Base-by-base conservation (phyloP, 2,329 filamentous ascomycete genomes). In the Paraphoma sp. region DNA sequence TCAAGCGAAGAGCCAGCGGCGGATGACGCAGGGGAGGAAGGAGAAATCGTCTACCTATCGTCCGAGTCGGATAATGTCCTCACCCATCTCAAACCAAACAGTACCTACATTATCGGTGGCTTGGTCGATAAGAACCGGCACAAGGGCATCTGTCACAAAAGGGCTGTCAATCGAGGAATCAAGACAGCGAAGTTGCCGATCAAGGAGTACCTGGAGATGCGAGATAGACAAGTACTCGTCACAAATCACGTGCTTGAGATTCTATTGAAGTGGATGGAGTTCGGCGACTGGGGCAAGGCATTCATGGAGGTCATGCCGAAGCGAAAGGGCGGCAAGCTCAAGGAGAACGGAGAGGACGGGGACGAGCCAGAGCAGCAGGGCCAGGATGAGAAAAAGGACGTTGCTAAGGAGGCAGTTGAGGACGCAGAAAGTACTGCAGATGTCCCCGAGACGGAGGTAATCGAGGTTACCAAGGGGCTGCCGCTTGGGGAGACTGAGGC, bases 221-320 rank as follows among this genome's bases (percentile, higher is more conserved):
- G 89, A 53, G 93, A 90, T 67, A 87, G 95, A 31, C 87, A 89
- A 67, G 91, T 99, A 4, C 80, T 99, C 54, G 89, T 94, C 3
- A 97, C 94, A 7, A 99, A 98, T 72, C 95, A 99, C 71, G 95
- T 99, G 1, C 86, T 95, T 45, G 94, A 98, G 78, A 98, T 99
- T 60, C 97, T 99, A 92, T 80, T 97, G 45, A 88, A 87, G 63
- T 99, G 93, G 93, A 78, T 99, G 52, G 92, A 97, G 76, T 87
- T 86, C 47, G 91, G 91, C 2, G 90, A 98, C 74, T 99, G 95
- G 95, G 93, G 89, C 1, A 83, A 90, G 71, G 93, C 95, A 0
- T 99, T 99, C 74, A 79, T 93, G 78, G 84, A 86, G 48, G 92
- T 96, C 3, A 93, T 99, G 65, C 95, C 95, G 0, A 93, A 92